phyloP scores from a whole-genome alignment of 352 stramenopile genomes.

The Pythium folliculosum region DNA sequence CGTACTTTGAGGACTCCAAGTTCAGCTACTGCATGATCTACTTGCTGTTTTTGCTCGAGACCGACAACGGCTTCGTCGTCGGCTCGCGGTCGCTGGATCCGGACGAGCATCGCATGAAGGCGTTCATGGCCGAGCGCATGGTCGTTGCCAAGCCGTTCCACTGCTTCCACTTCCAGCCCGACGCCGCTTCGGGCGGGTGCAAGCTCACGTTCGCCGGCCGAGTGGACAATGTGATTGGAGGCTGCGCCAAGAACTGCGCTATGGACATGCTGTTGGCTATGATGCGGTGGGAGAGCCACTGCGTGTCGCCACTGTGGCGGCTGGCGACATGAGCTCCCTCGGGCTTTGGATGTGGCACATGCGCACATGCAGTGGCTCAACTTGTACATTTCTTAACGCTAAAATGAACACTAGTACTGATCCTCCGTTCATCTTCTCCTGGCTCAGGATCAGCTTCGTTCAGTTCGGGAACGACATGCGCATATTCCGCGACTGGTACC shows the following conservation, averaged over 20 bases:
- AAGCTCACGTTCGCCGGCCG: constrained; percentile 24
- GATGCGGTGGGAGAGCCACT: constrained; percentile 36
- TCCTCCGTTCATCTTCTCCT: not conserved
- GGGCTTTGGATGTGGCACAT: not conserved
- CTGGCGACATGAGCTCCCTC: not conserved
- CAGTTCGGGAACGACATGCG: constrained; percentile 2
- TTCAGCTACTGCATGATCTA: constrained; percentile 32
- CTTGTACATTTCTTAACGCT: constrained; percentile 3
- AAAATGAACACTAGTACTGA: not conserved
- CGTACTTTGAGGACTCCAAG: constrained; percentile 14
- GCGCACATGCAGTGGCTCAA: too few relatives aligned
- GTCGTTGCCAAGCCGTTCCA: constrained; percentile 27
- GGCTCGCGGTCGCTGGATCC: constrained; percentile 27
- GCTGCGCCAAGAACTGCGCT: constrained; percentile 14
- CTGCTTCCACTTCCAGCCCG: constrained; percentile 27
- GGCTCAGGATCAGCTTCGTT: not conserved
- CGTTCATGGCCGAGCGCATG: constrained; percentile 19
- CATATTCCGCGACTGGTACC: constrained; percentile 30
- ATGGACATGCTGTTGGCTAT: constrained; percentile 32
- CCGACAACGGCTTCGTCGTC: constrained; percentile 26
- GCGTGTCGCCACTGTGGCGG: constrained; percentile 26
- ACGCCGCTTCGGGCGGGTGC: not conserved
- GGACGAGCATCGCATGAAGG: constrained; percentile 17
- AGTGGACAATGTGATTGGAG: constrained; percentile 14
- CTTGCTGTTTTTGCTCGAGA: constrained; percentile 31